These are phyloP conservation scores for Calonectria fujianensis DNA, from an alignment of 2,329 filamentous ascomycete genomes.

Conservation along the genomic window DNA sequence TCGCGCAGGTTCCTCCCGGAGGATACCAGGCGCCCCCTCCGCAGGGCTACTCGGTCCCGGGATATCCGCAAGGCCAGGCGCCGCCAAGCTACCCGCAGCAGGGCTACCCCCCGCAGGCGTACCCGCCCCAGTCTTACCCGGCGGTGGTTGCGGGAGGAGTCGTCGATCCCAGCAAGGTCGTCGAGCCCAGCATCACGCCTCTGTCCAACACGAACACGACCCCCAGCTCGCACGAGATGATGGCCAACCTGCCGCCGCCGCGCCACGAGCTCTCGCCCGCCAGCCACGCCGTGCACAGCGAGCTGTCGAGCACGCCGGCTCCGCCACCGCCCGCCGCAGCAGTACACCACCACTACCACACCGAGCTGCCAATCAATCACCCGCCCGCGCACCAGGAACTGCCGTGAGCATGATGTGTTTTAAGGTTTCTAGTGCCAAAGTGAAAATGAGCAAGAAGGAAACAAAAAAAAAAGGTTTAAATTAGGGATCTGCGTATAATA, in stretches of 20 bases:
- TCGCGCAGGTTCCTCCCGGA: constrained; percentile 12
- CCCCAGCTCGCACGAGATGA: constrained; percentile 29
- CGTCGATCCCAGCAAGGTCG: constrained; percentile 24
- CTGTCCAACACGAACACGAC: constrained; percentile 15
- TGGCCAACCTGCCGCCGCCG: constrained; percentile 25
- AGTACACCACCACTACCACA: not conserved
- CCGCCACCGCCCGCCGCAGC: not conserved
- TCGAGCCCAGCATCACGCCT: constrained; percentile 17
- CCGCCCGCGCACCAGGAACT: constrained; percentile 18
- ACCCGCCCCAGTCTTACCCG: constrained; percentile 11
- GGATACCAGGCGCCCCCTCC: constrained; percentile 26
- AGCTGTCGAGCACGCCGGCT: constrained; percentile 7
- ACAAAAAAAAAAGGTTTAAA: not conserved
- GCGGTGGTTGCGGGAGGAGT: not conserved
- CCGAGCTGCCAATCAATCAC: constrained; percentile 24
- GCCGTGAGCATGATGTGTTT: not conserved
- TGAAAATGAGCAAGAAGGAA: not conserved
- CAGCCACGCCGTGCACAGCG: not conserved
- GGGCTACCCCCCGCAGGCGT: constrained; percentile 29
- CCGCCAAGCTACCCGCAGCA: constrained; percentile 30
- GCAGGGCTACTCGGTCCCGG: not conserved
- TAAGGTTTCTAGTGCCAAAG: not conserved
- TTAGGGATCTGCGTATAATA: not conserved
- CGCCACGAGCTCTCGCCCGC: constrained; percentile 30
- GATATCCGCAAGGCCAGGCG: constrained; percentile 12